These are phyloP conservation scores for Dioscorea zingiberensis DNA, from an alignment of 106 monocot genomes.

Conservation along the genomic window DNA sequence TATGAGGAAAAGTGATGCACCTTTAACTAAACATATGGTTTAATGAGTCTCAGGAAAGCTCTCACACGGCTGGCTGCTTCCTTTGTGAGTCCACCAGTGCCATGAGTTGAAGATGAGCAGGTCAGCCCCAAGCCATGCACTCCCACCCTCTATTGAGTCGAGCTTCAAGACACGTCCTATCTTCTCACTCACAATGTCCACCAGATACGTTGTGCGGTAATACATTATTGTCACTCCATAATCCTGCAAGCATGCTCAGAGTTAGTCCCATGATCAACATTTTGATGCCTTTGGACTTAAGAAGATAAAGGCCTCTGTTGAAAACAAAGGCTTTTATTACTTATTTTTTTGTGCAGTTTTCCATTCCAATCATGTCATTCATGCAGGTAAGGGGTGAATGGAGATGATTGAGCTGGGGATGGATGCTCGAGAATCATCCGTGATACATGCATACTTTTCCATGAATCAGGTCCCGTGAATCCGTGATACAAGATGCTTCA, in stretches of 20 bases:
- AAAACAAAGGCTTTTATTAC: too few relatives aligned
- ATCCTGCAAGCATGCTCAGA: slow-evolving; percentile 26
- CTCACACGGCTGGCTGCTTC: slow-evolving; percentile 53
- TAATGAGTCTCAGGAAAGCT: neutral
- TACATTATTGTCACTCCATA: slow-evolving; percentile 52
- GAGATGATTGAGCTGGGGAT: too few relatives aligned
- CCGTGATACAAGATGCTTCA: neutral
- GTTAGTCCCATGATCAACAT: neutral
- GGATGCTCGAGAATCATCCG: too few relatives aligned
- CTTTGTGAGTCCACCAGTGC: slow-evolving; percentile 85
- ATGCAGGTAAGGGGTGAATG: too few relatives aligned
- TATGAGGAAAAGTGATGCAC: too few relatives aligned
- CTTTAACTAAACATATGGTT: too few relatives aligned
- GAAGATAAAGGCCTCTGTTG: too few relatives aligned
- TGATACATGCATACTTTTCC: too few relatives aligned
- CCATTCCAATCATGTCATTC: too few relatives aligned
- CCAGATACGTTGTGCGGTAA: slow-evolving; percentile 56
- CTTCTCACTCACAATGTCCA: slow-evolving; percentile 53
- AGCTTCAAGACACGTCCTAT: slow-evolving; percentile 71
- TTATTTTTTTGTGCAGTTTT: too few relatives aligned
- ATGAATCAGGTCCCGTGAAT: neutral
- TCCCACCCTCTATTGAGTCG: slow-evolving; percentile 55
- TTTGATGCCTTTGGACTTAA: neutral
- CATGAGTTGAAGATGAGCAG: slow-evolving; percentile 89
- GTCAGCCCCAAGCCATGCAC: slow-evolving; percentile 53